Evolutionary conservation across 2,329 filamentous ascomycete species (phyloP).

Genomic region (Aspergillus novofumigatus): DNA sequence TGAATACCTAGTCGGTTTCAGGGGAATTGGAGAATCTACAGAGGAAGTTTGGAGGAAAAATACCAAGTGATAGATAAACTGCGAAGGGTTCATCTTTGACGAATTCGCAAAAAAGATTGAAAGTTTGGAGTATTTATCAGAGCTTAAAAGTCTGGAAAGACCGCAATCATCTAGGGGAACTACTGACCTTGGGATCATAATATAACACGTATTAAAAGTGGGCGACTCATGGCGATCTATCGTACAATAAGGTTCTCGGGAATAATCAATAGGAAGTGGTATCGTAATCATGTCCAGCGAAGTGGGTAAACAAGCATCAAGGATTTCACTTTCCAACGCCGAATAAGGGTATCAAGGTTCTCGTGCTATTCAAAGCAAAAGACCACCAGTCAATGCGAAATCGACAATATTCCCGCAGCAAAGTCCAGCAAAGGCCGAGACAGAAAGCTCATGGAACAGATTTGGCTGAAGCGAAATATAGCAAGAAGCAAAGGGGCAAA

Average conservation of each 20-base stretch:
- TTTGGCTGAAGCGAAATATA: not conserved
- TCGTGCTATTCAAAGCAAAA: conserved; percentile 4
- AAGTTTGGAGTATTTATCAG: too few relatives aligned
- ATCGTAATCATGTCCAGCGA: not conserved
- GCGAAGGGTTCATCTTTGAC: not conserved
- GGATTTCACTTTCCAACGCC: not conserved
- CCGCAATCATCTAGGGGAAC: too few relatives aligned
- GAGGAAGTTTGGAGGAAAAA: not conserved
- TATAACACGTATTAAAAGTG: not conserved
- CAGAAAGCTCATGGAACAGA: not conserved
- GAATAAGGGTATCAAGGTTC: conserved; percentile 5
- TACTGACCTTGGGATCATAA: too few relatives aligned
- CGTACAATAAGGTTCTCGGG: not conserved
- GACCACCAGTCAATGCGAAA: not conserved
- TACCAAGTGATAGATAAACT: not conserved
- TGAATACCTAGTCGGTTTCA: not conserved
- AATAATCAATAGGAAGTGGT: not conserved
- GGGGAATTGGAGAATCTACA: not conserved
- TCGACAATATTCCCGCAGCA: not conserved
- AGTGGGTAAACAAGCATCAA: conserved; percentile 6
- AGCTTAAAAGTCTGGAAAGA: too few relatives aligned
- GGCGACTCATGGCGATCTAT: not conserved
- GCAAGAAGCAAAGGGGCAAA: not conserved
- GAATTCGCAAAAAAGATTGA: too few relatives aligned
- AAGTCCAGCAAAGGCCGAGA: not conserved